phyloP scores from a whole-genome alignment of 2,329 filamentous ascomycete genomes.

The Ascochyta clinopodiicola region DNA sequence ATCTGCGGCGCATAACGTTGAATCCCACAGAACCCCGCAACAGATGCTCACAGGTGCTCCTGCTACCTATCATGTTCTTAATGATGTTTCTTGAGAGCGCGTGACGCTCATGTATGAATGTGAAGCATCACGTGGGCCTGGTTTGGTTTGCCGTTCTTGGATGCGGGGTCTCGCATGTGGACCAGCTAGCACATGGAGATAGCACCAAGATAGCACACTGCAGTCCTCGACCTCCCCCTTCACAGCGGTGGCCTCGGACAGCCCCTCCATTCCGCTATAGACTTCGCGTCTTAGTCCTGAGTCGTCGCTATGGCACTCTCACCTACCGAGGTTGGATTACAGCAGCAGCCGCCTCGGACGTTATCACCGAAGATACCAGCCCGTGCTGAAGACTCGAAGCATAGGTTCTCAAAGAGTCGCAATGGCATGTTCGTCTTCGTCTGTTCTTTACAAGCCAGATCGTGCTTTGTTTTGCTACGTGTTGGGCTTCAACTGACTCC shows the following conservation, averaged over 20 bases:
- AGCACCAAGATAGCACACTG: constrained; percentile 8
- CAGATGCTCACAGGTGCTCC: neutral
- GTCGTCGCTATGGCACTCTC: constrained; percentile 6
- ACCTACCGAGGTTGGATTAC: neutral
- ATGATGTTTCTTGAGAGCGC: neutral
- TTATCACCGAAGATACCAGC: neutral
- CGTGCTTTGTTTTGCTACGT: neutral
- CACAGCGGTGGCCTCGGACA: neutral
- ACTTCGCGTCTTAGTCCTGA: neutral
- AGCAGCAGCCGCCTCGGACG: constrained; percentile 4
- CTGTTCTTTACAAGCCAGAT: neutral
- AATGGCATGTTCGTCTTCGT: constrained; percentile 21
- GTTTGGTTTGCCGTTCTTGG: constrained; percentile 15
- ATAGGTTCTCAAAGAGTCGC: constrained; percentile 16
- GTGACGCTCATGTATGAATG: neutral
- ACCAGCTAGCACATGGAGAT: constrained; percentile 8
- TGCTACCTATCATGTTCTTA: neutral
- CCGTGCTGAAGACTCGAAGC: constrained; percentile 17
- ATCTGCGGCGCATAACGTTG: neutral
- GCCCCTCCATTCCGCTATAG: neutral
- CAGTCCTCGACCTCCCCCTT: neutral
- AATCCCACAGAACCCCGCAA: neutral
- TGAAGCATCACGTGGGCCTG: constrained; percentile 7
- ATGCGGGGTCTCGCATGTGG: constrained; percentile 9
- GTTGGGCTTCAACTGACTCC: constrained; percentile 9